Evolutionary conservation across 768 basidiomycete species (phyloP).

Genomic region (Amanita subjunquillea): DNA sequence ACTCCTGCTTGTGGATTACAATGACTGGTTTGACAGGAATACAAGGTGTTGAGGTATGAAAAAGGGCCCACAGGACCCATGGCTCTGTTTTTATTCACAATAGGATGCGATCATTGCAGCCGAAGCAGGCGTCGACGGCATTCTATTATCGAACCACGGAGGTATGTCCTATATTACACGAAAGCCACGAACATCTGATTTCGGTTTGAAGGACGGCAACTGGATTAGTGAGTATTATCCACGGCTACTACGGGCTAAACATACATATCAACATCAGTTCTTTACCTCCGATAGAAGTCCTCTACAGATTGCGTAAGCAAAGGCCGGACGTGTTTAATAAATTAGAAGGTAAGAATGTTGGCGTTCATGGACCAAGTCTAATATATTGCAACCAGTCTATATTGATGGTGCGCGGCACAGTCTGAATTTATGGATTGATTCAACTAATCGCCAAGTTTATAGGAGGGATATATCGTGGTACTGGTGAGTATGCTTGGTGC

Average conservation of each 20-base stretch:
- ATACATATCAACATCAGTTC: slow-evolving; percentile 32
- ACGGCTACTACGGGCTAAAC: not conserved
- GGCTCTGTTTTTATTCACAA: slow-evolving; percentile 2
- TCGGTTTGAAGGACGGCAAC: slow-evolving; percentile 48
- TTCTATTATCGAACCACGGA: slow-evolving; percentile 87
- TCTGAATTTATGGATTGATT: not conserved
- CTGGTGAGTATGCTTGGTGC: slow-evolving; percentile 32
- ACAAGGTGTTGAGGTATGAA: slow-evolving; percentile 58
- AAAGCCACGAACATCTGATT: not conserved
- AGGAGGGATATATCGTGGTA: slow-evolving; percentile 67
- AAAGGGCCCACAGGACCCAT: not conserved
- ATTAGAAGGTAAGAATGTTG: slow-evolving; percentile 45
- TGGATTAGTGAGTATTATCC: slow-evolving; percentile 53
- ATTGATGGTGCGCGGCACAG: slow-evolving; percentile 53
- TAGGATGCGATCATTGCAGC: slow-evolving; percentile 83
- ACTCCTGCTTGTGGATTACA: not conserved
- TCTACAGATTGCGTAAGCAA: slow-evolving; percentile 61
- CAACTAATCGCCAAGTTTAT: not conserved
- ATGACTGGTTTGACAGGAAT: slow-evolving; percentile 33
- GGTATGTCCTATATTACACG: slow-evolving; percentile 31
- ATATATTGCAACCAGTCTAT: slow-evolving; percentile 44
- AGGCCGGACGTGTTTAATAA: slow-evolving; percentile 67
- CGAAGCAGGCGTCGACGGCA: slow-evolving; percentile 78
- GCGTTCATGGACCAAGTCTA: not conserved
- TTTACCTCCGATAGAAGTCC: slow-evolving; percentile 67